Base-by-base conservation (phyloP, 2,329 filamentous ascomycete species). In the Cercospora beticola region DNA sequence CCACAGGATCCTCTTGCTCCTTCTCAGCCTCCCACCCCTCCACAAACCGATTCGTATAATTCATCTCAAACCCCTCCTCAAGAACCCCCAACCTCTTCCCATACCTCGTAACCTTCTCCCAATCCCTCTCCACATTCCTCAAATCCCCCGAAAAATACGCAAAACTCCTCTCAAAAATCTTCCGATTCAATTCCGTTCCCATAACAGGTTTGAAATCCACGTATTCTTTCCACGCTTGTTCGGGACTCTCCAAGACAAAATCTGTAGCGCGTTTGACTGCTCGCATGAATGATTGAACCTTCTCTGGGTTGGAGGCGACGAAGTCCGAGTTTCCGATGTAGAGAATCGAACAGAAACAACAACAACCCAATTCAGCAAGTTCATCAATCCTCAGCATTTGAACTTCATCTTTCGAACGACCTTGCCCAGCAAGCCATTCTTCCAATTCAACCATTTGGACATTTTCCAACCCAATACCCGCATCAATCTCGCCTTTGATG, bases 401-500 rank as follows among this genome's bases (percentile, higher is more conserved):
- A 7, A 92, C 91, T 71, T 93, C 90, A 14, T 83, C 81, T 77
- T 86, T 86, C 68, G 87, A 85, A 0, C 89, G 88, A 73, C 84
- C 85, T 77, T 91, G 89, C 0, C 77, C 70, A 0, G 84, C 84
- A 21, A 93, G 88, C 90, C 90, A 93, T 76, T 92, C 90, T 78
- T 91, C 90, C 1, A 93, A 85, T 80, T 93, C 91, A 54, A 93
- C 91, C 90, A 92, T 92, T 80, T 93, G 91, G 6, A 93, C 90
- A 76, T 93, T 93, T 80, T 93, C 91, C 5, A 93, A 87, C 18
- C 91, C 91, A 75, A 92, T 88, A 40, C 91, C 91, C 18, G 91
- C 91, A 76, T 93, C 89, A 73, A 93, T 92, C 46, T 85, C 85
- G 73, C 90, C 90, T 68, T 86, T 83, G 79, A 90, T 91, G 80